Evolutionary conservation across 176 grass and related monocot species (phyloP), one percentile per base, ranked within the genome.

Genomic region (Cenchrus purpureus): DNA sequence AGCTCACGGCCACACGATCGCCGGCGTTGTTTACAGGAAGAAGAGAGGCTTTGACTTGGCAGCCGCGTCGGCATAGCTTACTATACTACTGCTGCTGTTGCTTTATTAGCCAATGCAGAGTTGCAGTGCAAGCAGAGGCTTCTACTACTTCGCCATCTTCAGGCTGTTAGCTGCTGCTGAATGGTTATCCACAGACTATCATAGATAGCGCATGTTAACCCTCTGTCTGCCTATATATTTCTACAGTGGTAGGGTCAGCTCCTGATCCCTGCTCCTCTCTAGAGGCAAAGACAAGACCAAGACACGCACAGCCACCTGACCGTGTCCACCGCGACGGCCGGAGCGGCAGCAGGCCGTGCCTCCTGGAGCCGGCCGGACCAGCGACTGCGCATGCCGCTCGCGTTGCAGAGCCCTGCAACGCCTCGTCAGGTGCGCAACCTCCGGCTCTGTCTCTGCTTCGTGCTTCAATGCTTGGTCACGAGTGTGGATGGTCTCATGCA

Each of bases 1-100:
- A 29, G 20, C 13, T 22, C 31, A 22, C 60, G 57, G 10, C 74
- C 83, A 78, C 83, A 70, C 37, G 52, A 7, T 60, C 45, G 7
- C 31, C 40, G 10, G 22, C 6, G 8, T 48, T 14, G 25, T n/a
- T 59, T 52, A 61, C 29, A 75, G 34, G 6, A 6, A 0, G 13
- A 5, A 16, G 7, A 31, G 71, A 74, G 12, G 20, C 56, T 84
- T 77, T 84, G 82, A 84, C 82, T 67, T 68, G 45, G 42, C 43
- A 10, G 19, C 68, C 11, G 31, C 31, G 31, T 32, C 31, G 19
- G 3, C 10, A 40, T 2, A 11, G 22, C 65, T 10, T 13, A 9
- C 14, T 0, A 8, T 0, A 8, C 1, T 25, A 7, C 12, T 7
- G 1, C 3, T 42, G 46, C 65, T 68, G 65, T 7, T 43, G 65